These are phyloP conservation scores for Apiospora malaysiana DNA, from an alignment of 2,329 filamentous ascomycete genomes.

Conservation along the genomic window DNA sequence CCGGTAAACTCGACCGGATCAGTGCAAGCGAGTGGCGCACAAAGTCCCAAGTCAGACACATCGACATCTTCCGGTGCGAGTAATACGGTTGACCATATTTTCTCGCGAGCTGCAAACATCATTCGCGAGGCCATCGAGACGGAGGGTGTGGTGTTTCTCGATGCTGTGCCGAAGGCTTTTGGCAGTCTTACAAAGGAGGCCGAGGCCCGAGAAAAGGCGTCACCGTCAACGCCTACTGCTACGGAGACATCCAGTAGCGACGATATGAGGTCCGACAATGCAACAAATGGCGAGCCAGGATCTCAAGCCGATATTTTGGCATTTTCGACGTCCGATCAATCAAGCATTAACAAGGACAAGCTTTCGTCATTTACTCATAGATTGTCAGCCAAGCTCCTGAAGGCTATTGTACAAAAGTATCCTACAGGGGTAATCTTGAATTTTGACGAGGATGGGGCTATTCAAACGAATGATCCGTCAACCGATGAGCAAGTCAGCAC, in stretches of 20 bases:
- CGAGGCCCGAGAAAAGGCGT: constrained; percentile 19
- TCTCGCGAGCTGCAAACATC: constrained; percentile 49
- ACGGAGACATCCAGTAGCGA: constrained; percentile 29
- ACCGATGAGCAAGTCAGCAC: neutral
- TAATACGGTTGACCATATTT: constrained; percentile 33
- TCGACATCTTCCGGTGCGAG: neutral
- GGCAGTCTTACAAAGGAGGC: constrained; percentile 18
- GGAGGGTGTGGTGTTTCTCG: constrained; percentile 45
- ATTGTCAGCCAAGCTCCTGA: neutral
- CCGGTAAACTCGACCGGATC: neutral
- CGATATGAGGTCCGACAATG: constrained; percentile 9
- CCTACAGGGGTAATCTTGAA: constrained; percentile 13
- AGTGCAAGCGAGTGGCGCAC: neutral
- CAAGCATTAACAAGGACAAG: constrained; percentile 40
- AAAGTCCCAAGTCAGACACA: neutral
- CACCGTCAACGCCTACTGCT: neutral
- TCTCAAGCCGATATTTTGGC: constrained; percentile 42
- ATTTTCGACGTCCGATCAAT: constrained; percentile 42
- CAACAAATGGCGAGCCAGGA: constrained; percentile 14
- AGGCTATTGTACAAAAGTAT: constrained; percentile 2
- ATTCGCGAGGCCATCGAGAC: constrained; percentile 49
- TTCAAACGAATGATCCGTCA: constrained; percentile 9
- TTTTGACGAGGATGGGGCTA: constrained; percentile 45
- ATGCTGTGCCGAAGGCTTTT: constrained; percentile 34
- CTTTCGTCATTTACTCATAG: constrained; percentile 26